Conservation (phyloP, 1,284 basidiomycete species). For the Trichosporon ovoides region DNA sequence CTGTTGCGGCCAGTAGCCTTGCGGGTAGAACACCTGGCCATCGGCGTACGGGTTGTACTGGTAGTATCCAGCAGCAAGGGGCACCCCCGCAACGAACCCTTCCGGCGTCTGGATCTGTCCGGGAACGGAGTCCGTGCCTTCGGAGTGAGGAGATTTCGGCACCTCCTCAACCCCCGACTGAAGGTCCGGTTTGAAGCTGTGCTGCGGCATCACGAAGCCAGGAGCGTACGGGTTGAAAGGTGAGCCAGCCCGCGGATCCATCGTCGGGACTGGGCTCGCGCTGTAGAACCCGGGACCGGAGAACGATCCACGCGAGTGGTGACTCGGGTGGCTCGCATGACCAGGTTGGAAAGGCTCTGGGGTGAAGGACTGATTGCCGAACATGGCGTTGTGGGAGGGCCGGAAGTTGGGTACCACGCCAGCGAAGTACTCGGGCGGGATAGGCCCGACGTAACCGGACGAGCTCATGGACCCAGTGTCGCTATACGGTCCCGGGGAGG, state of each 20-base stretch:
- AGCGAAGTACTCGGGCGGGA: slow-evolving; percentile 44
- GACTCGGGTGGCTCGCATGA: slow-evolving; percentile 7
- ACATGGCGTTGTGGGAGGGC: slow-evolving; percentile 48
- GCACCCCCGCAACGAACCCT: slow-evolving; percentile 4
- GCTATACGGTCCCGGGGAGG: slow-evolving; percentile 18
- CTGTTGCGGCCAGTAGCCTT: slow-evolving; percentile 17
- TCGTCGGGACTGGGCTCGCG: background rate
- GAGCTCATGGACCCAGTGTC: slow-evolving; percentile 34
- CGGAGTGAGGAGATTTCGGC: slow-evolving; percentile 14
- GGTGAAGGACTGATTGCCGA: slow-evolving; percentile 18
- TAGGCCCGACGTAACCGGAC: slow-evolving; percentile 13
- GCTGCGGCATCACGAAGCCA: slow-evolving; percentile 33
- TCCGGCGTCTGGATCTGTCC: slow-evolving; percentile 6
- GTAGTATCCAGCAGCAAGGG: slow-evolving; percentile 2
- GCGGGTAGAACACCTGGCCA: slow-evolving; percentile 12
- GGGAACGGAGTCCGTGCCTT: slow-evolving; percentile 10
- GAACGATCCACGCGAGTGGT: slow-evolving; percentile 25
- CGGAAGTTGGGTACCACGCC: slow-evolving; percentile 61
- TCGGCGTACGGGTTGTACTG: slow-evolving; percentile 31
- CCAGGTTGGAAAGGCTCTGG: slow-evolving; percentile 16
- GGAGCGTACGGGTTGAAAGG: slow-evolving; percentile 28
- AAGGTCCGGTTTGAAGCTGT: background rate
- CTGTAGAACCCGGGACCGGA: slow-evolving; percentile 19
- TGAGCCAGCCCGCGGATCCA: slow-evolving; percentile 20
- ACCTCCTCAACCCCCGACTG: background rate